Evolutionary conservation across 164 flowering plant species (phyloP), one percentile per base, ranked within the genome.

Genomic region (Macadamia integrifolia): DNA sequence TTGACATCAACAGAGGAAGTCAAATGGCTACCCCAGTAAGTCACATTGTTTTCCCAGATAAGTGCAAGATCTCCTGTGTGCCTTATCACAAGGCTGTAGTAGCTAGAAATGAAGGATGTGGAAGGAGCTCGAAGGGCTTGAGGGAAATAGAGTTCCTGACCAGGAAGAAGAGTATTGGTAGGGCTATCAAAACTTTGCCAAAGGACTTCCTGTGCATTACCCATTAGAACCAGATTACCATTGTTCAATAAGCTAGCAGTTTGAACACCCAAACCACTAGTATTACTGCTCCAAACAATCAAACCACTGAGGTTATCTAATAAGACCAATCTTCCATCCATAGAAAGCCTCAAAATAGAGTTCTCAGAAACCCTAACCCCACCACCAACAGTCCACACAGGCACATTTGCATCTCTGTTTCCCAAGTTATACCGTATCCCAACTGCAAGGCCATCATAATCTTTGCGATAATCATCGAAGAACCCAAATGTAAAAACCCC

Each of bases 151-250:
- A 79, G 72, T 23, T 81, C 74, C 63, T 85, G 86, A 17, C 83
- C 84, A 57, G 88, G 86, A 53, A 85, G 81, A 18, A 85, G 79
- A 60, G 83, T 77, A 49, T 72, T 75, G 8, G 88, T 85, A 35
- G 88, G 86, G 64, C 82, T 76, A 49, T 65, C 67, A 69, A 81
- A 85, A 71, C 88, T 85, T 71, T 80, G 79, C 88, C 86, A 83
- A 66, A 83, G 32, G 57, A 79, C 72, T 66, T 76, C 60, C 56
- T 73, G 67, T 53, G 62, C 71, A 53, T 23, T 52, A 48, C 69
- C 80, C 71, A 77, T 35, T 6, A 85, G 77, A 52, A 85, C 82
- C 11, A 83, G 66, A 67, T 83, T 83, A 12, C 88, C 88, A 75
- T 75, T 80, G 67, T 81, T 67, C 78, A 83, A 69, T 44, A 85